Evolutionary conservation across 73 alveolate genomes (phyloP), one percentile per base, ranked within the genome.

Genomic region (Paramecium caudatum): DNA sequence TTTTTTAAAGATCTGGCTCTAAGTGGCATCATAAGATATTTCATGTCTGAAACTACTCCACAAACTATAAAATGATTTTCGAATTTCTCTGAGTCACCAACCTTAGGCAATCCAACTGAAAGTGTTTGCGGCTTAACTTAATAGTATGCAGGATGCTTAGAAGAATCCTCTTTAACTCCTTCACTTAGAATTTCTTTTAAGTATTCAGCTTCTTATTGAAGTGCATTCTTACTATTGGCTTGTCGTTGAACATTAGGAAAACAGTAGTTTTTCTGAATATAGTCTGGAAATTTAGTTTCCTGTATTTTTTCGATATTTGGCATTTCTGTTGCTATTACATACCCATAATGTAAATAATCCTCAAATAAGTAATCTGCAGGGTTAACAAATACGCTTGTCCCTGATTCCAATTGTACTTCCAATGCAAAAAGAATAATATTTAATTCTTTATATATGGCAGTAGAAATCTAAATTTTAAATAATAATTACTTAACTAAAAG

Each of bases 61-160:
- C 99, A 97, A 33, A 97, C 98, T 33, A 97, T 97, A 19, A 96
- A 96, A 74, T 97, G 99, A 81, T 94, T 94, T 61, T 95, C 99
- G 33, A 97, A 91, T 34, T 92, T 95, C 69, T 95, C 91, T 48
- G 23, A 10, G 7, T 95, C 98, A 6, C 84, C 90, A 25, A 37
- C 90, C n/a, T 81, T 49, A 10, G 82, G 68, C 36, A 86, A 70
- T 5, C 84, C 81, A 21, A 70, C 16, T 9, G 90, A 41, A 19
- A 62, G 50, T 4, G 84, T 86, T 32, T 48, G 15, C 15, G 69
- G 69, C 27, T 65, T 86, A 12, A 62, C 84, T 23, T 86, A 86
- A 47, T 86, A 86, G 23, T 47, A 86, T 25, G 93, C 87, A 41
- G 88, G 88, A 74, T 74, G 68, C 43, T 74, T 74, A 5, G 62